phyloP scores from a whole-genome alignment of 177 flowering plant genomes.

The Tripterygium wilfordii region DNA sequence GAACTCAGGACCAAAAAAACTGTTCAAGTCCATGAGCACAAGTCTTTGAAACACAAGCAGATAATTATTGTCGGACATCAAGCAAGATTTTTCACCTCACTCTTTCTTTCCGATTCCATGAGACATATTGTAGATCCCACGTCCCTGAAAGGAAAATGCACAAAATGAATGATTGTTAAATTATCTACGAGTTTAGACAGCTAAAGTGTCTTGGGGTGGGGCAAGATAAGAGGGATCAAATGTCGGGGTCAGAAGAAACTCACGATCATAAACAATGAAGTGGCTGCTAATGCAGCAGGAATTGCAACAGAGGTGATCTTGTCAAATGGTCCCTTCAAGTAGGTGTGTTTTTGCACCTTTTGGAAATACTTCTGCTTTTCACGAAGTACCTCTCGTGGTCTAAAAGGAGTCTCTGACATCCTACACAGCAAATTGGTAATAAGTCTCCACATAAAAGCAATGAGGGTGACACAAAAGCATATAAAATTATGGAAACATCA shows the following conservation, averaged over 20 bases:
- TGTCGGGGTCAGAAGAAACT: too few species aligned
- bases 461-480: too few species aligned
- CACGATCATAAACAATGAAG: constrained; percentile 46
- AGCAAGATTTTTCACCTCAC: constrained; percentile 19
- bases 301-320: constrained; percentile 86
- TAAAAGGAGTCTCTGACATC: constrained; percentile 63
- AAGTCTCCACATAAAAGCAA: too few species aligned
- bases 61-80: background rate
- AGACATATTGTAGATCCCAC: constrained; percentile 75
- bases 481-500: too few species aligned
- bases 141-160: constrained; percentile 34
- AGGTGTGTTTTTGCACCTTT: constrained; percentile 59
- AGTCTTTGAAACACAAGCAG: too few species aligned
- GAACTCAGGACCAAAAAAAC: too few species aligned
- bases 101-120: constrained; percentile 84
- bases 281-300: constrained; percentile 58
- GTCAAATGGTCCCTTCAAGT: constrained; percentile 66
- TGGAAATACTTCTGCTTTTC: constrained; percentile 65
- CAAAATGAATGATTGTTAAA: background rate
- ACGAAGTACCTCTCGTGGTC: constrained; percentile 61
- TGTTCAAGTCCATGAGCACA: background rate
- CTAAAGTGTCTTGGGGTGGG: too few species aligned
- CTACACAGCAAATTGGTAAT: constrained; percentile 22
- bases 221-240: too few species aligned
- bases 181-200: too few species aligned